Evolutionary conservation across 2,329 filamentous ascomycete genomes (phyloP).

Genomic region (Arthrobotrys iridis): DNA sequence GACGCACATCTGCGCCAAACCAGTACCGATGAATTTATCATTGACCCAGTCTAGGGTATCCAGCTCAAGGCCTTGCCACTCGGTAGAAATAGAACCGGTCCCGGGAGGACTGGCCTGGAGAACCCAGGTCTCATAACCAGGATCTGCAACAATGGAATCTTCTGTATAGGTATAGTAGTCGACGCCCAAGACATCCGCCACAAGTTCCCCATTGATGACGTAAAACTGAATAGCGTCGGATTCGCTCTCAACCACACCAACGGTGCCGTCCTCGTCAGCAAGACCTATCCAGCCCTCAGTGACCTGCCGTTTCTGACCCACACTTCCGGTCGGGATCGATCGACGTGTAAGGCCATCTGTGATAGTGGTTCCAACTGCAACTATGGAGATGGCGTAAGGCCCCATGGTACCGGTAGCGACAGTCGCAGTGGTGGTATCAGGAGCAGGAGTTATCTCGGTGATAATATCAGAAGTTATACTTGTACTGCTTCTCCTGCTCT

Average conservation of each 20-base stretch:
- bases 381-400: slow-evolving; percentile 21
- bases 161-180: slow-evolving; percentile 50
- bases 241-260: slow-evolving; percentile 6
- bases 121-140: slow-evolving; percentile 45
- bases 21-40: slow-evolving; percentile 16
- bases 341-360: slow-evolving; percentile 1
- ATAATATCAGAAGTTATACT: not conserved
- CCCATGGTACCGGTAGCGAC: slow-evolving; percentile 17
- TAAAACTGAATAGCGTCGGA: slow-evolving; percentile 24
- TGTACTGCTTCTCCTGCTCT: not conserved
- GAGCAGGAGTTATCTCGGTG: not conserved
- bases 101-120: slow-evolving; percentile 23
- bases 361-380: slow-evolving; percentile 20
- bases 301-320: slow-evolving; percentile 10
- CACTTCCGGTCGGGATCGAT: not conserved
- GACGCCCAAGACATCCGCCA: not conserved
- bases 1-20: slow-evolving; percentile 4
- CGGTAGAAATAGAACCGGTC: slow-evolving; percentile 31
- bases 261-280: slow-evolving; percentile 33
- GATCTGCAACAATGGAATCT: slow-evolving; percentile 20
- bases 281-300: slow-evolving; percentile 33
- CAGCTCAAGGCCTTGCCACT: slow-evolving; percentile 33
- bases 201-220: slow-evolving; percentile 38
- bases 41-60: slow-evolving; percentile 30
- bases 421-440: not conserved